Evolutionary conservation across 1,284 basidiomycete genomes (phyloP).

Genomic region (Boletus coffeatus): DNA sequence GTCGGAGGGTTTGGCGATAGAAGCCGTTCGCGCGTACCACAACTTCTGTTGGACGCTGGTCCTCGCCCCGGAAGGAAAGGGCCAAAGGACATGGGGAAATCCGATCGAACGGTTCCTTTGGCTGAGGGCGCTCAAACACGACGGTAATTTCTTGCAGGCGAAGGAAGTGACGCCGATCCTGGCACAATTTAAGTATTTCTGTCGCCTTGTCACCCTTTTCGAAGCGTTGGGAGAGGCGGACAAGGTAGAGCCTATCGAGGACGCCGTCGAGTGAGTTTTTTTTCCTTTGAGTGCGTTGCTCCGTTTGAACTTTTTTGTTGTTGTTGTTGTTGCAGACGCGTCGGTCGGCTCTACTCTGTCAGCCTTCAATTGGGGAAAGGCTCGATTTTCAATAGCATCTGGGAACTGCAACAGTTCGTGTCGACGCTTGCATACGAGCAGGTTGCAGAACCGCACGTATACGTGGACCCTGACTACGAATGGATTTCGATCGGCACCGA

Average conservation of each 20-base stretch:
- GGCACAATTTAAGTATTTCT: constrained; percentile 14
- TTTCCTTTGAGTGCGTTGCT: neutral
- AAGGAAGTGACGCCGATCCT: neutral
- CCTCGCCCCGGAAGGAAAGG: neutral
- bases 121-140: constrained; percentile 4
- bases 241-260: neutral
- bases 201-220: neutral
- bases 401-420: constrained; percentile 6
- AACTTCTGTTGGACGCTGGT: constrained; percentile 8
- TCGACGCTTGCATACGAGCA: neutral
- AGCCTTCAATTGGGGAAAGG: neutral
- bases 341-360: neutral
- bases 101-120: constrained; percentile 5
- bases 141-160: constrained; percentile 5
- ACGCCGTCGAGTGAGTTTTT: neutral
- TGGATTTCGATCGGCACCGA: constrained; percentile 8
- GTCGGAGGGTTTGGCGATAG: neutral
- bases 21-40: constrained; percentile 4
- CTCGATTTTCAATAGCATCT: constrained; percentile 5
- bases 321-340: neutral
- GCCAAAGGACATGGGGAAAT: neutral
- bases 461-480: neutral
- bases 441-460: constrained; percentile 4
- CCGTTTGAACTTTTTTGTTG: neutral
- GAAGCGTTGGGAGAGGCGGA: neutral